These are phyloP conservation scores for Berberis thunbergii DNA, from an alignment of 164 flowering plant species.

Conservation along the genomic window DNA sequence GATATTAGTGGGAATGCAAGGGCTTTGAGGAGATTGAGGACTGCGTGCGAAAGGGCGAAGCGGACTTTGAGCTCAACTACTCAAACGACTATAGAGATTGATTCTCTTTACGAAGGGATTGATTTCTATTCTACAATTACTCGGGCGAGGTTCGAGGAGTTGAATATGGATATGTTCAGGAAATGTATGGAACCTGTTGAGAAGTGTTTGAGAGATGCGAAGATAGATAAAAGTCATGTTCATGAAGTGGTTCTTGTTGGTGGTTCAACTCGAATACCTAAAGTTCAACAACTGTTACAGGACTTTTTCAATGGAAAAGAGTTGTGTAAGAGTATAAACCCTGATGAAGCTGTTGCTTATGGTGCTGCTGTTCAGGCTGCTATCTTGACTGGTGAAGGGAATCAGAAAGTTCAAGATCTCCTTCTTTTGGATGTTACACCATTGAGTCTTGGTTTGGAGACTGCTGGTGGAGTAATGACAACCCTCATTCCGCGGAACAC, in stretches of 20 bases:
- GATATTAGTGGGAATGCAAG: constrained; percentile 8
- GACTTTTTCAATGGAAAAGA: constrained; percentile 7
- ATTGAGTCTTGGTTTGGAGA: constrained; percentile 1
- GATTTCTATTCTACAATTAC: constrained; percentile 5
- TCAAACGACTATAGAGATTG: constrained; percentile 4
- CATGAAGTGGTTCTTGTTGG: constrained; percentile 9
- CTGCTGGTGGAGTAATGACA: constrained; percentile 6
- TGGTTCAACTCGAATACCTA: constrained; percentile 6
- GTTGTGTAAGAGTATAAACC: constrained; percentile 6
- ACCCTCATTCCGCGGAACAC: constrained; percentile 5
- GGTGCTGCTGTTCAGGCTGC: constrained; percentile 8
- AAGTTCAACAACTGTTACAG: constrained; percentile 5
- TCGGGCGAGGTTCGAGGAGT: constrained; percentile 1
- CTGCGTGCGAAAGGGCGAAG: constrained; percentile 5
- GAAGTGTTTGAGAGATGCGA: constrained; percentile 4
- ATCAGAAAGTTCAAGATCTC: constrained; percentile 3
- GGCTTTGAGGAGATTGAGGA: constrained; percentile 2
- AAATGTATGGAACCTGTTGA: constrained; percentile 7
- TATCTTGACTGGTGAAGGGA: constrained; percentile 4
- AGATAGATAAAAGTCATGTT: constrained; percentile 5
- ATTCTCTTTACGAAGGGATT: constrained; percentile 6
- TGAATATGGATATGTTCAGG: constrained; percentile 6
- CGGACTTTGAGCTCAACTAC: neutral
- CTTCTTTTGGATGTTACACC: constrained; percentile 4
- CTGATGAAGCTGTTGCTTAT: constrained; percentile 6